These are phyloP conservation scores for Marasmius tenuissimus DNA, from an alignment of 1,284 basidiomycete genomes.

Conservation along the genomic window DNA sequence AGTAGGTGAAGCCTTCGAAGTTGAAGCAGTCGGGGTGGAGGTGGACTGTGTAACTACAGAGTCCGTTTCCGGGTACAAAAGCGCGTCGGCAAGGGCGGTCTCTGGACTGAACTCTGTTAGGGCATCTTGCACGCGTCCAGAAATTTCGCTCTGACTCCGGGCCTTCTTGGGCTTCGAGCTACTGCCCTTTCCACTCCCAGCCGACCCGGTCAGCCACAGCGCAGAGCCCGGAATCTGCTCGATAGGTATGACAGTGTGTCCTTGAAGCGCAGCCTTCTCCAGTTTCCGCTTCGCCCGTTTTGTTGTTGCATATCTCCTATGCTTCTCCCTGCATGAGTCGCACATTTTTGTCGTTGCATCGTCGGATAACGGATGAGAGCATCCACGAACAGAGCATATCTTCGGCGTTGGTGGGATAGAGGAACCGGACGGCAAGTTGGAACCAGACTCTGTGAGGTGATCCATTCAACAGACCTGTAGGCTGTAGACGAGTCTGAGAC, in stretches of 20 bases:
- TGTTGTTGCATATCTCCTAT: slow-evolving; percentile 51
- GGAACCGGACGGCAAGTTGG: not conserved
- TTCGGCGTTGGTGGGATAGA: not conserved
- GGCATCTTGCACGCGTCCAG: not conserved
- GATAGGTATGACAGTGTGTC: slow-evolving; percentile 22
- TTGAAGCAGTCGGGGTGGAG: not conserved
- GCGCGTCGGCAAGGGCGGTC: not conserved
- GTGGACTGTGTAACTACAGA: not conserved
- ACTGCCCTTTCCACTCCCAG: not conserved
- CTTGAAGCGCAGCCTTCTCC: slow-evolving; percentile 45
- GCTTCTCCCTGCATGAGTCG: slow-evolving; percentile 47
- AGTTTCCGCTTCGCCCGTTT: slow-evolving; percentile 50
- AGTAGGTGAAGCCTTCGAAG: not conserved
- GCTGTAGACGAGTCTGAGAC: not conserved
- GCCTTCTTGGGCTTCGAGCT: not conserved
- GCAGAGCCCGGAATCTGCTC: slow-evolving; percentile 10
- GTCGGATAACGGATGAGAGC: slow-evolving; percentile 21
- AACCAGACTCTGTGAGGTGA: slow-evolving; percentile 1
- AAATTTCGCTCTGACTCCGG: not conserved
- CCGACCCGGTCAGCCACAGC: slow-evolving; percentile 26
- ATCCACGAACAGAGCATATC: slow-evolving; percentile 36
- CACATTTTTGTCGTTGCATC: slow-evolving; percentile 48
- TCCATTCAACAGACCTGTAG: not conserved
- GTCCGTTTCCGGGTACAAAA: not conserved
- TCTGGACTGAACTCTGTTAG: not conserved